These are phyloP conservation scores for Phytomonas francai DNA, from an alignment of 208 protist species.

Conservation along the genomic window DNA sequence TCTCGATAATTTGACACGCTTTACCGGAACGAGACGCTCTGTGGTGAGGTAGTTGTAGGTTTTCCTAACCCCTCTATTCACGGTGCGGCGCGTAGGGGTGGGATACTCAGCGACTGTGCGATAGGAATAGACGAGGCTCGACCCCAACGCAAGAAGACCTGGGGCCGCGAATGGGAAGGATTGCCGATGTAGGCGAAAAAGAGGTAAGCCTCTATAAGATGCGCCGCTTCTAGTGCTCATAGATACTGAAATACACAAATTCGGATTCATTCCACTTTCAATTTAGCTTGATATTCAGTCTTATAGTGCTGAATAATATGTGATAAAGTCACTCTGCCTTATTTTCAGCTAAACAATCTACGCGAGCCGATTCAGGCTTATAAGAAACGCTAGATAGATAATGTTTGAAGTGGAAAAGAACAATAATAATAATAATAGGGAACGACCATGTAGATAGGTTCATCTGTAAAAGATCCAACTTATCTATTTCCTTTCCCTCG, in stretches of 20 bases:
- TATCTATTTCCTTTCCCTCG: neutral
- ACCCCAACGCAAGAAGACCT: neutral
- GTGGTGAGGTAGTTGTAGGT: conserved; percentile 78
- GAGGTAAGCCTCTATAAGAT: neutral
- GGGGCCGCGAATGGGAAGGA: neutral
- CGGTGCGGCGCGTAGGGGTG: conserved; percentile 13
- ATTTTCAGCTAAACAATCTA: neutral
- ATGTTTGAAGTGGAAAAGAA: too few species aligned
- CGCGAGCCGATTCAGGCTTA: neutral
- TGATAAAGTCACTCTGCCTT: neutral
- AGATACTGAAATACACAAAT: neutral
- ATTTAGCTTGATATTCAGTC: neutral
- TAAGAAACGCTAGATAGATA: neutral
- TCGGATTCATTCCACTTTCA: neutral
- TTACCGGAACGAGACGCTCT: conserved; percentile 28
- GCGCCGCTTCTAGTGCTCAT: neutral
- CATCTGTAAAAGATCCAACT: neutral
- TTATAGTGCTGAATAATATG: neutral
- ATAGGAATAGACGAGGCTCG: neutral
- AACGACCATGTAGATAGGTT: neutral
- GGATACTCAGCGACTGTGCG: conserved; percentile 43
- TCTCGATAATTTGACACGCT: conserved; percentile 13
- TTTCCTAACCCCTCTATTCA: conserved; percentile 21
- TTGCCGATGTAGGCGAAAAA: neutral
- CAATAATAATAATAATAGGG: neutral